Evolutionary conservation across 2,329 filamentous ascomycete genomes (phyloP).

Genomic region (Ophiostoma pallidulum): DNA sequence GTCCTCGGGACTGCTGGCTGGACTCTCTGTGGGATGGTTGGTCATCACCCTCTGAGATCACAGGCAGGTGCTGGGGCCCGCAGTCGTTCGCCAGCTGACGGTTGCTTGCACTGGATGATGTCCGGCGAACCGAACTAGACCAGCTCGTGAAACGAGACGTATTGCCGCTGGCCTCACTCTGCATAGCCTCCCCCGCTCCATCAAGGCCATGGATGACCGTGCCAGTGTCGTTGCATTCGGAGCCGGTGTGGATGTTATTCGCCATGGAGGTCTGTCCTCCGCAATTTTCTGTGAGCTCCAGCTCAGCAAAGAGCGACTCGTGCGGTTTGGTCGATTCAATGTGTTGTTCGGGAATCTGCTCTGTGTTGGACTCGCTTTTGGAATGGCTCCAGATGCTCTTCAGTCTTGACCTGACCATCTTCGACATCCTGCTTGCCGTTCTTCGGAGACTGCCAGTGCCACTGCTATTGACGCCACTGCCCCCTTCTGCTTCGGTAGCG

Average conservation of each 20-base stretch:
- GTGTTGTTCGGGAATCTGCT: constrained; percentile 35
- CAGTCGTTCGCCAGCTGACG: neutral
- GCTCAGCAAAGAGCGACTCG: constrained; percentile 3
- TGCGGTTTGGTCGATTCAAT: constrained; percentile 34
- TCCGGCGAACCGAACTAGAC: constrained; percentile 12
- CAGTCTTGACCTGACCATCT: constrained; percentile 10
- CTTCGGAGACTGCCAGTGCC: constrained; percentile 12
- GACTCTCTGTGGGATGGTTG: neutral
- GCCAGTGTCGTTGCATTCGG: constrained; percentile 2
- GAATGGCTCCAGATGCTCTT: constrained; percentile 13
- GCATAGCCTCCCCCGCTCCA: neutral
- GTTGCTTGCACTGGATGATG: constrained; percentile 8
- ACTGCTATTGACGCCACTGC: neutral
- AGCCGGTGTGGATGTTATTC: constrained; percentile 9
- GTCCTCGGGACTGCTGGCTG: no score
- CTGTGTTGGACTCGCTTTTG: constrained; percentile 9
- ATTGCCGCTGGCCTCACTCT: constrained; percentile 4
- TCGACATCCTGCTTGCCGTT: constrained; percentile 16
- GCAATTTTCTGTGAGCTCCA: constrained; percentile 14
- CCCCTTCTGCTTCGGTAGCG: neutral
- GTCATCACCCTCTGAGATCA: constrained; percentile 5
- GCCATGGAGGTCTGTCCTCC: neutral
- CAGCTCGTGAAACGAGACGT: constrained; percentile 18
- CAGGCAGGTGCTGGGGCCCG: constrained; percentile 1
- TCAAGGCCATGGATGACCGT: neutral